A percentile compares a stretch with the other conserved stretches of the same genome.
phyloP scores from a whole-genome alignment of 208 protist genomes.

The Wallacemonas collosoma region DNA sequence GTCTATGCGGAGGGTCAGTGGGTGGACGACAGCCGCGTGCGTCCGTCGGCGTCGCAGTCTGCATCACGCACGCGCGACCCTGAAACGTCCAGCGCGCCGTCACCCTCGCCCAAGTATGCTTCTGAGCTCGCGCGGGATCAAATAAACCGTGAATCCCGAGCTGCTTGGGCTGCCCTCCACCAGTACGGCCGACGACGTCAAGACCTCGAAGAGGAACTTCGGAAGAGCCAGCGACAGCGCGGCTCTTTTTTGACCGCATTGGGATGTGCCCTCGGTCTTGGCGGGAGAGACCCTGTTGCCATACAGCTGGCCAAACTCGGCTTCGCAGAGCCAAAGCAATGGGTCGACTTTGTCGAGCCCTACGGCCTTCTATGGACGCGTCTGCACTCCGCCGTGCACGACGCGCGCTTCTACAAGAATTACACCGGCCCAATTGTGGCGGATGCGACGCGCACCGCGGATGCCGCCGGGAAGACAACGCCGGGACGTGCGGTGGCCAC shows the following conservation, averaged over 20 bases:
- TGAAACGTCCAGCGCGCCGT: conserved; percentile 9
- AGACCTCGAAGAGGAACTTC: conserved; percentile 2
- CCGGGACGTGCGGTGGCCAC: too few relatives aligned
- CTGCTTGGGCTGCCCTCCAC: neutral
- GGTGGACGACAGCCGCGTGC: conserved; percentile 35
- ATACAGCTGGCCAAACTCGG: conserved; percentile 30
- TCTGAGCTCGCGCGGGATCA: conserved; percentile 1
- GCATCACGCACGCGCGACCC: conserved; percentile 21
- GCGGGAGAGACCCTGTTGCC: conserved; percentile 22
- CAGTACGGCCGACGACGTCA: conserved; percentile 5
- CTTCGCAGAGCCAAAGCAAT: conserved; percentile 22
- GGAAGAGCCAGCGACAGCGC: neutral
- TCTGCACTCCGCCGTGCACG: conserved; percentile 32
- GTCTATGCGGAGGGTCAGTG: conserved; percentile 26
- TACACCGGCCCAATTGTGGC: conserved; percentile 23
- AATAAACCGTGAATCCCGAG: neutral
- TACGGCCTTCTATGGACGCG: conserved; percentile 41
- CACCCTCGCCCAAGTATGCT: neutral
- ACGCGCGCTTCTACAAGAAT: conserved; percentile 33
- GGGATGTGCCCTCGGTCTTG: conserved; percentile 9
- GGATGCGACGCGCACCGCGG: neutral
- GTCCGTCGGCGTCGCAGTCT: conserved; percentile 22
- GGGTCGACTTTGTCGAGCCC: conserved; percentile 33
- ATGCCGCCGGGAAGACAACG: too few relatives aligned
- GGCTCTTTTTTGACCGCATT: neutral